Conservation (phyloP, 441 rosid species). For the Corymbia citriodora region DNA sequence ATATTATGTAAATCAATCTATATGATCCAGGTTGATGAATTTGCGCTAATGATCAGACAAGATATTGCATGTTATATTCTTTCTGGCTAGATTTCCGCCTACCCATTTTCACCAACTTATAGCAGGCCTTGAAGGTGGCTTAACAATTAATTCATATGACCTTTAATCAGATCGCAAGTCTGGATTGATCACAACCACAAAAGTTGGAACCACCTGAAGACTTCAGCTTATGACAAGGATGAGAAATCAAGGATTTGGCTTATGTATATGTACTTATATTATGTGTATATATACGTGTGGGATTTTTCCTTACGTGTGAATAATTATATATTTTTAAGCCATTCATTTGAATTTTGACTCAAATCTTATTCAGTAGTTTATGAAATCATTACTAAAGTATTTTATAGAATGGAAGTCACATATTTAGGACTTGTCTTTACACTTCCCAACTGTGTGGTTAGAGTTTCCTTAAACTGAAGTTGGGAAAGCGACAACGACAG, state of each 20-base stretch:
- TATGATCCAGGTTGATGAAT: neutral
- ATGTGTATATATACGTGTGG: neutral
- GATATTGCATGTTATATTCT: neutral
- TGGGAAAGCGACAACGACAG: neutral
- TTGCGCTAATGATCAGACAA: neutral
- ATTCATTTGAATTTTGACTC: neutral
- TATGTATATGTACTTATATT: neutral
- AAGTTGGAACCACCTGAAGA: neutral
- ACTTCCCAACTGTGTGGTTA: neutral
- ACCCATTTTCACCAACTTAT: neutral
- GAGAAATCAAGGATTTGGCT: neutral
- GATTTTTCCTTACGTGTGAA: neutral
- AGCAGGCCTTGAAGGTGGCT: neutral
- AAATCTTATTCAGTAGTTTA: neutral
- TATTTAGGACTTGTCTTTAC: neutral
- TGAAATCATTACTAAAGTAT: neutral
- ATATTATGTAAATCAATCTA: neutral
- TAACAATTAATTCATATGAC: neutral
- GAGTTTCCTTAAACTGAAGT: neutral
- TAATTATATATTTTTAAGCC: neutral
- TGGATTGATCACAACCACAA: neutral
- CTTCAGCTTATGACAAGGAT: neutral
- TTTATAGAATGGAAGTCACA: neutral
- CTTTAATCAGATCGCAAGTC: neutral
- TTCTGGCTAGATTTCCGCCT: neutral